These are phyloP conservation scores for Sporothrix luriei DNA, from an alignment of 2,329 filamentous ascomycete genomes.

Conservation along the genomic window DNA sequence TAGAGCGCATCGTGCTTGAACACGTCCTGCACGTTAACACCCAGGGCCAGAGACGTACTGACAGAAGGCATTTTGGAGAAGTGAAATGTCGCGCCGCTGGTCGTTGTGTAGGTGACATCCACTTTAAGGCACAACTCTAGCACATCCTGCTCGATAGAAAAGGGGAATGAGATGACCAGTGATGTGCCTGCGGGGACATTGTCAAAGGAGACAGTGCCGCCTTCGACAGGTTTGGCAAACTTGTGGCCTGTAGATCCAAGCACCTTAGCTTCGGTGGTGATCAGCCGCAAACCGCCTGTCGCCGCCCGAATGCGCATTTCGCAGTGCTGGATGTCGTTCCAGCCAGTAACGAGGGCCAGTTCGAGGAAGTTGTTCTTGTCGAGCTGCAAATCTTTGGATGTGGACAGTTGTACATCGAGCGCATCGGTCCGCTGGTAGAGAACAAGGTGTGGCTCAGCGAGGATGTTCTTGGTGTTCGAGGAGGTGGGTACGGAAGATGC, in stretches of 20 bases:
- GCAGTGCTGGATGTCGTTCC: conserved; percentile 66
- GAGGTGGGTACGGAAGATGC: not conserved
- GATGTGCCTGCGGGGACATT: conserved; percentile 50
- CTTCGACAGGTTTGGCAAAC: conserved; percentile 52
- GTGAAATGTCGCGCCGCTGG: conserved; percentile 61
- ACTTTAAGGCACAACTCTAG: conserved; percentile 70
- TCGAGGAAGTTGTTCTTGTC: conserved; percentile 78
- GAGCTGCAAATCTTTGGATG: conserved; percentile 73
- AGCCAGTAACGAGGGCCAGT: conserved; percentile 70
- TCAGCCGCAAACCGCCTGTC: conserved; percentile 65
- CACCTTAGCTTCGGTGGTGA: conserved; percentile 62
- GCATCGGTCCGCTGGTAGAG: conserved; percentile 71
- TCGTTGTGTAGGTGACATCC: conserved; percentile 74
- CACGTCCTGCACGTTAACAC: conserved; percentile 94
- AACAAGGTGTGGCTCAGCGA: conserved; percentile 65
- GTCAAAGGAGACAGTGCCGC: conserved; percentile 56
- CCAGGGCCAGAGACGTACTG: conserved; percentile 75
- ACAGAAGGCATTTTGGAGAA: conserved; percentile 66
- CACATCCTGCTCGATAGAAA: conserved; percentile 77
- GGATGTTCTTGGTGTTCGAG: conserved; percentile 47
- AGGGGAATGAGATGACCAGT: conserved; percentile 71
- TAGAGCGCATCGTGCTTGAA: conserved; percentile 84
- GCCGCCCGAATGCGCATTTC: conserved; percentile 65
- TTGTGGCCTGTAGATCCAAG: conserved; percentile 47
- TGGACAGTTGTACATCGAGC: conserved; percentile 67